These are phyloP conservation scores for Mycosphaerella sp. DNA, from an alignment of 2,329 filamentous ascomycete species.

Conservation along the genomic window DNA sequence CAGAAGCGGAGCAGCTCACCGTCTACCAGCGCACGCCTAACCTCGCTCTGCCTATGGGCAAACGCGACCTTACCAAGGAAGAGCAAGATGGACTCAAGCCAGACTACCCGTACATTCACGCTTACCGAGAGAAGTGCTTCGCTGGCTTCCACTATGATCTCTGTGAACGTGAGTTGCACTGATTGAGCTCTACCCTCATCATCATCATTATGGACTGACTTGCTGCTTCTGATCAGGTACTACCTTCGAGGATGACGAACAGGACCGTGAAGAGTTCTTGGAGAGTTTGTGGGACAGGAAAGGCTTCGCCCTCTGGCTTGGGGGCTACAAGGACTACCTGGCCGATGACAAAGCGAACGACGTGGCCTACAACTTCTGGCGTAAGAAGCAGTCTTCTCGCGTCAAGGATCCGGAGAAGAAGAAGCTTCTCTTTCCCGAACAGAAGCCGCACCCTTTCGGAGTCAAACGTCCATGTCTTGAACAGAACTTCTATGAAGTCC, in stretches of 20 bases:
- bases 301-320: slow-evolving; percentile 29
- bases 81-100: slow-evolving; percentile 46
- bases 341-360: slow-evolving; percentile 40
- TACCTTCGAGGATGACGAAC: slow-evolving; percentile 44
- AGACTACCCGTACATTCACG: slow-evolving; percentile 46
- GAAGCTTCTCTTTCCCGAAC: slow-evolving; percentile 42
- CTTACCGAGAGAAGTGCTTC: slow-evolving; percentile 49
- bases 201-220: not conserved
- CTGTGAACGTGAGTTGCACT: slow-evolving; percentile 36
- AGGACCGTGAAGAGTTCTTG: slow-evolving; percentile 42
- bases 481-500: slow-evolving; percentile 44
- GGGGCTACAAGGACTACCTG: slow-evolving; percentile 30
- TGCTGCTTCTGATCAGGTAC: slow-evolving; percentile 26
- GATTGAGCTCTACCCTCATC: not conserved
- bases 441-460: slow-evolving; percentile 43
- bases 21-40: slow-evolving; percentile 66
- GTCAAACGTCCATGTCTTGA: slow-evolving; percentile 45
- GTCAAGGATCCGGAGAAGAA: slow-evolving; percentile 42
- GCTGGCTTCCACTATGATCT: slow-evolving; percentile 56
- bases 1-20: slow-evolving; percentile 38
- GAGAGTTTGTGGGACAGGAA: slow-evolving; percentile 39
- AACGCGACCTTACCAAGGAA: slow-evolving; percentile 43
- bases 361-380: slow-evolving; percentile 45
- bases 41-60: slow-evolving; percentile 56
- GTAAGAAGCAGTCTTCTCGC: slow-evolving; percentile 39